phyloP scores from a whole-genome alignment of 257 asterid species.

The Solanum pinnatisectum region DNA sequence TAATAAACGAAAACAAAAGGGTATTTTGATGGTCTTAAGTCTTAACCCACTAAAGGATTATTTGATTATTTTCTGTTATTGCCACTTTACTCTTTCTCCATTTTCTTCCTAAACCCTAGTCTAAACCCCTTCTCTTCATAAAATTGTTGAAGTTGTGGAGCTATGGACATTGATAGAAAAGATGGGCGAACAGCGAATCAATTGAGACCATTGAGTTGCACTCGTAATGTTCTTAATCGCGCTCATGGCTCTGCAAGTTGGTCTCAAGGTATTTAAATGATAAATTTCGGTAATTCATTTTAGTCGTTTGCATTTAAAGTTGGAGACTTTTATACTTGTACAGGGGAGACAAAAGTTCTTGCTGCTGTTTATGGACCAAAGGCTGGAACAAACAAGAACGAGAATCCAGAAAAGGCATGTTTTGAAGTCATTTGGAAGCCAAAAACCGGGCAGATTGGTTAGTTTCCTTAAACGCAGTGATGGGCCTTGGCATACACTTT shows the following conservation, averaged over 20 bases:
- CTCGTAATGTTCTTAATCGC: conserved; percentile 69
- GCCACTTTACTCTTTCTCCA: not conserved
- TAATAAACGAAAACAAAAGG: not conserved
- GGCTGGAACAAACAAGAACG: conserved; percentile 89
- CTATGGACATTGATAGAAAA: conserved; percentile 56
- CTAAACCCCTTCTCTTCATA: not conserved
- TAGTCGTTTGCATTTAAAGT: not conserved
- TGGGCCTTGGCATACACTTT: not conserved
- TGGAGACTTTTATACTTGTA: not conserved
- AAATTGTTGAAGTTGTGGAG: not conserved
- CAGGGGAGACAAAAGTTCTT: conserved; percentile 87
- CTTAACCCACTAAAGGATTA: too few species aligned
- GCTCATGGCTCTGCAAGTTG: conserved; percentile 90
- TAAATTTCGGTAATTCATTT: not conserved
- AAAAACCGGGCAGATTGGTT: conserved; percentile 76
- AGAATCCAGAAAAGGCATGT: conserved; percentile 88
- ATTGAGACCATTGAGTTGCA: conserved; percentile 63
- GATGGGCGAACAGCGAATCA: conserved; percentile 80
- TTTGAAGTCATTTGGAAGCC: conserved; percentile 94
- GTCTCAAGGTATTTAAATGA: conserved; percentile 23
- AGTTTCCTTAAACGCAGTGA: not conserved
- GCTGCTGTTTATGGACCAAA: conserved; percentile 97
- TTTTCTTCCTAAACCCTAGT: not conserved
- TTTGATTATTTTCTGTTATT: too few species aligned
- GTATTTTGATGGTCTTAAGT: too few species aligned